Conservation (phyloP, 2,329 filamentous ascomycete species). For the Penicillium sp. region DNA sequence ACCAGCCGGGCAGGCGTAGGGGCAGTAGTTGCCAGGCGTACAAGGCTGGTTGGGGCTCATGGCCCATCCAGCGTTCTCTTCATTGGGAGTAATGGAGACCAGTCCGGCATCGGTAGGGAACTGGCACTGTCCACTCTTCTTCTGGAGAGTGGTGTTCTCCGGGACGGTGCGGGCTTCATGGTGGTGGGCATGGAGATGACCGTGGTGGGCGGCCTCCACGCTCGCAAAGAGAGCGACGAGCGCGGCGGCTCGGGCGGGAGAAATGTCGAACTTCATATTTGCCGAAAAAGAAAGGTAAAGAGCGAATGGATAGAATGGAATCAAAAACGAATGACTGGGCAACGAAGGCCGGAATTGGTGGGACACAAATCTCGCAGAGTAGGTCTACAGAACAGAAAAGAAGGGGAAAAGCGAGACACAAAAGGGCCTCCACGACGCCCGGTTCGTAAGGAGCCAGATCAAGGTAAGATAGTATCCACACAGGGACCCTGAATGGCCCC, state of each 20-base stretch:
- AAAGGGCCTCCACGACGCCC: constrained; percentile 10
- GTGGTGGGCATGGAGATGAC: constrained; percentile 26
- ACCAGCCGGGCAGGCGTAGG: constrained; percentile 72
- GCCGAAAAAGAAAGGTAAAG: constrained; percentile 1
- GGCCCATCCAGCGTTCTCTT: constrained; percentile 72
- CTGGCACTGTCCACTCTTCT: constrained; percentile 58
- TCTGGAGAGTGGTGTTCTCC: constrained; percentile 44
- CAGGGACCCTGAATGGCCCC: constrained; percentile 14
- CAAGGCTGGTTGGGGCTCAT: constrained; percentile 75
- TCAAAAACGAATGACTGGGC: constrained; percentile 22
- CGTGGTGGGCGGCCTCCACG: constrained; percentile 36
- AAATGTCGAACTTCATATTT: constrained; percentile 37
- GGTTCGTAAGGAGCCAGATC: background rate
- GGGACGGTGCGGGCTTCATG: constrained; percentile 25
- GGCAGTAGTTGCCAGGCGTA: constrained; percentile 67
- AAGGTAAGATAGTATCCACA: background rate
- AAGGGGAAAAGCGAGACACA: constrained; percentile 8
- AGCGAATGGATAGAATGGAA: constrained; percentile 14
- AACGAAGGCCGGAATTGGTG: constrained; percentile 25
- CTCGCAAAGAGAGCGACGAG: constrained; percentile 40
- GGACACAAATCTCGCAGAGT: constrained; percentile 26
- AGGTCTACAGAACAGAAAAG: constrained; percentile 18
- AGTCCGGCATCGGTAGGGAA: constrained; percentile 68
- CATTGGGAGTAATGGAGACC: constrained; percentile 64
- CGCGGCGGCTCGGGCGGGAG: constrained; percentile 33